These are phyloP conservation scores for barrel medic (Medicago truncatula) DNA, from an alignment of 306 rosid genomes.

Conservation along the genomic window DNA sequence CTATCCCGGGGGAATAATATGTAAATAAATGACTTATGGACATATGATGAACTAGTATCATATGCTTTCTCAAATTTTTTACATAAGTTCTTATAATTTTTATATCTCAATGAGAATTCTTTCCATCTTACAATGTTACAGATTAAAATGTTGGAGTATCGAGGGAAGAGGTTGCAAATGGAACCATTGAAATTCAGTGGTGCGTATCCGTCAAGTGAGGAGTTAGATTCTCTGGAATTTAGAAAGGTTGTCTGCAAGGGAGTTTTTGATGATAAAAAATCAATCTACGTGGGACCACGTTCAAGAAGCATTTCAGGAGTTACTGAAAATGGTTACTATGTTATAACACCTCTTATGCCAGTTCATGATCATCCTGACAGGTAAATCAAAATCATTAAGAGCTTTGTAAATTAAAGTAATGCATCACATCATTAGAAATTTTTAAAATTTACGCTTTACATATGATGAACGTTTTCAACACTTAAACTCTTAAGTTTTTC, in stretches of 20 bases:
- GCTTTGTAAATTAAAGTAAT: slow-evolving; percentile 30
- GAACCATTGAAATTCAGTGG: slow-evolving; percentile 66
- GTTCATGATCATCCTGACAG: slow-evolving; percentile 60
- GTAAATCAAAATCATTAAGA: slow-evolving; percentile 46
- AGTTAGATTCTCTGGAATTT: slow-evolving; percentile 73
- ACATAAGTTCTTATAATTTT: not conserved
- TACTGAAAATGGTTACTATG: slow-evolving; percentile 90
- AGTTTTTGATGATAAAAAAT: slow-evolving; percentile 73
- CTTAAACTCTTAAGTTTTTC: not conserved
- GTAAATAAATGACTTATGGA: not conserved
- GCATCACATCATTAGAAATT: slow-evolving; percentile 6
- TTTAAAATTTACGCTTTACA: not conserved
- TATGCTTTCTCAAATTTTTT: not conserved
- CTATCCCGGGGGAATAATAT: not conserved
- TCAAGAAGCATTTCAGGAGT: slow-evolving; percentile 98
- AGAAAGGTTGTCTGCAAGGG: slow-evolving; percentile 78
- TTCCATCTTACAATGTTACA: slow-evolving; percentile 40
- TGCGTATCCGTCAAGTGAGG: slow-evolving; percentile 53
- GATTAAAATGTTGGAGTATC: slow-evolving; percentile 75
- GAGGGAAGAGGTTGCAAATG: slow-evolving; percentile 76
- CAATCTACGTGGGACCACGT: slow-evolving; percentile 91
- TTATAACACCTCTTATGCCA: slow-evolving; percentile 88
- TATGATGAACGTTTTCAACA: not conserved
- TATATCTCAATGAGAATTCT: slow-evolving; percentile 18
- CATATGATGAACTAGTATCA: not conserved